These are phyloP conservation scores for Neurospora sp. DNA, from an alignment of 2,329 filamentous ascomycete genomes.

Conservation along the genomic window DNA sequence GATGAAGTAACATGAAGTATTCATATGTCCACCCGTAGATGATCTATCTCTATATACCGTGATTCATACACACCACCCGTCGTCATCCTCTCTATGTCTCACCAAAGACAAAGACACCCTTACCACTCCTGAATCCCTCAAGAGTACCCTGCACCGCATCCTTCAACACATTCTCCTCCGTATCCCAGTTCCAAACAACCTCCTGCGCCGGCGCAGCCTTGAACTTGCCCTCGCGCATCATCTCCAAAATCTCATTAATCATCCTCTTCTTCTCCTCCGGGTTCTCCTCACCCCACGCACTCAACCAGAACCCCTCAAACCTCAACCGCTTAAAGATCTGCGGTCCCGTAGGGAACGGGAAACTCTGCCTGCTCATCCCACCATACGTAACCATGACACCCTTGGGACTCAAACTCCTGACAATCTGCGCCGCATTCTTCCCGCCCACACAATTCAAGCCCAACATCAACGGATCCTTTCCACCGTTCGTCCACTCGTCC, in stretches of 20 bases:
- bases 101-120: slow-evolving; percentile 79
- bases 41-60: not conserved
- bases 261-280: slow-evolving; percentile 65
- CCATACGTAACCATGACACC: slow-evolving; percentile 87
- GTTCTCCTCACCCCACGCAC: slow-evolving; percentile 73
- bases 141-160: slow-evolving; percentile 75
- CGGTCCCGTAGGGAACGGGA: slow-evolving; percentile 69
- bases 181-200: slow-evolving; percentile 76
- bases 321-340: slow-evolving; percentile 89
- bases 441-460: slow-evolving; percentile 93
- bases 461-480: slow-evolving; percentile 62
- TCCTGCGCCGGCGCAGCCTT: slow-evolving; percentile 74
- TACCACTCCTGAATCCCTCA: slow-evolving; percentile 75
- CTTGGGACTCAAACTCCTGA: slow-evolving; percentile 59
- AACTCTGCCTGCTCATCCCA: slow-evolving; percentile 84
- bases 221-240: slow-evolving; percentile 69
- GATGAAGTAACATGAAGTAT: not conserved
- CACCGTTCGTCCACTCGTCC: slow-evolving; percentile 59
- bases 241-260: slow-evolving; percentile 71
- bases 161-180: slow-evolving; percentile 57
- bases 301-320: slow-evolving; percentile 93
- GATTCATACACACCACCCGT: not conserved
- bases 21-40: not conserved
- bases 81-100: slow-evolving; percentile 34
- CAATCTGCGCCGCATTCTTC: slow-evolving; percentile 68